These are phyloP conservation scores for Termitomyces sp. DNA, from an alignment of 768 basidiomycete genomes.

Conservation along the genomic window DNA sequence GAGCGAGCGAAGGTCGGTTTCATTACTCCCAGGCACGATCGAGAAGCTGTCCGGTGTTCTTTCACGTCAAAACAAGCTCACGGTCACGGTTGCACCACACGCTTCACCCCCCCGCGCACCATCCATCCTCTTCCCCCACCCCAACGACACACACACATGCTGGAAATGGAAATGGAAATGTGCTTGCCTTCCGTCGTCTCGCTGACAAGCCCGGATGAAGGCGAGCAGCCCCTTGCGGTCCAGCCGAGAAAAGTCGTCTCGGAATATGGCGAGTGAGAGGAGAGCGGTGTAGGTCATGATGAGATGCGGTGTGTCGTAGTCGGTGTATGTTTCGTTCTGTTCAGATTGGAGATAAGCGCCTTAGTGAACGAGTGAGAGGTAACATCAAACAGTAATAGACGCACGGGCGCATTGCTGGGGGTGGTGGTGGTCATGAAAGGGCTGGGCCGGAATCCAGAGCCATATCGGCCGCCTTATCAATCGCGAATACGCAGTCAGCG, in stretches of 20 bases:
- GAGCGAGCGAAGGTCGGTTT: slow-evolving; percentile 78
- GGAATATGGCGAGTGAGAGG: slow-evolving; percentile 75
- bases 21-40: slow-evolving; percentile 60
- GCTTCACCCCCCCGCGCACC: background rate
- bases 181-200: slow-evolving; percentile 71
- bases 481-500: background rate
- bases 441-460: slow-evolving; percentile 72
- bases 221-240: slow-evolving; percentile 63
- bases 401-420: background rate
- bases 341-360: background rate
- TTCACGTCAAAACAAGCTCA: slow-evolving; percentile 1
- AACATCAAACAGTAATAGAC: slow-evolving; percentile 10
- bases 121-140: no score
- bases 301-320: slow-evolving; percentile 73
- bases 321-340: slow-evolving; percentile 34
- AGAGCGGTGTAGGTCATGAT: slow-evolving; percentile 95
- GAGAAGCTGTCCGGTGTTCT: slow-evolving; percentile 52
- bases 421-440: slow-evolving; percentile 53
- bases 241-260: slow-evolving; percentile 77
- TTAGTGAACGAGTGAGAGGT: slow-evolving; percentile 1
- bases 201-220: slow-evolving; percentile 73
- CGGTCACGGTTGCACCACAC: background rate
- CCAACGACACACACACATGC: background rate
- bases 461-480: slow-evolving; percentile 49
- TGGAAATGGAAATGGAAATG: background rate